Base-by-base conservation (phyloP, 768 basidiomycete genomes). In the Trametes gibbosa region DNA sequence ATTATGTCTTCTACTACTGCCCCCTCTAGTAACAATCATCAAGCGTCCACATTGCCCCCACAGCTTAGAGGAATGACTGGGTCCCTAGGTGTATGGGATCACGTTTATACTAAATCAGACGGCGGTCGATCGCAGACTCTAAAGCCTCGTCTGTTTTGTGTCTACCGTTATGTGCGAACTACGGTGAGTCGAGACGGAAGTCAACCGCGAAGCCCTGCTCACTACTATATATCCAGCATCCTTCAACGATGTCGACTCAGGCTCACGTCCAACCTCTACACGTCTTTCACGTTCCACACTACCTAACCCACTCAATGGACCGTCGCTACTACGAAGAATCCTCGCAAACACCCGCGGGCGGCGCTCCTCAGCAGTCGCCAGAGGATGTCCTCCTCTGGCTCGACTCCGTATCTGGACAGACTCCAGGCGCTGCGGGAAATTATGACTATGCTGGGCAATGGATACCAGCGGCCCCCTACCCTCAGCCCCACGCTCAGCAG, bases 371-470 rank as follows among this genome's bases (percentile, higher is more conserved):
- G 21, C 47, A 56, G 5, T 40, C 55, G 0, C 55, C 47, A 3
- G 55, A 49, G 10, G 55, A 56, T 2, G 55, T 56, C 12, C 55
- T 56, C 6, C 55, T 14, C 2, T 56, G 55, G 55, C 35, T 56
- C 14, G 55, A 56, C 39, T 56, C 55, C 5, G 21, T 56, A 2
- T 49, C 55, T 8, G 55, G 55, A 16, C 55, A 56, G 5, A 39
- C 55, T 4, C 46, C 45, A 2, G 25, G 19, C 3, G 39, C 34
- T 14, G 34, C 40, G 3, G 47, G 32, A 19, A 19, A 21, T 19
- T 49, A 49, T 14, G n/a, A 49, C 40, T n/a, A 25, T 4, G 6
- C 45, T 4, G 39, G 29, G 1, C 39, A 56, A 25, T 50, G 55
- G 47, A 10, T 40, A 9, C 25, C 46, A 27, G 14, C 2, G 17